Evolutionary conservation across 306 rosid species (phyloP), one percentile per base, ranked within the genome.

Genomic region (Albizia julibrissin): DNA sequence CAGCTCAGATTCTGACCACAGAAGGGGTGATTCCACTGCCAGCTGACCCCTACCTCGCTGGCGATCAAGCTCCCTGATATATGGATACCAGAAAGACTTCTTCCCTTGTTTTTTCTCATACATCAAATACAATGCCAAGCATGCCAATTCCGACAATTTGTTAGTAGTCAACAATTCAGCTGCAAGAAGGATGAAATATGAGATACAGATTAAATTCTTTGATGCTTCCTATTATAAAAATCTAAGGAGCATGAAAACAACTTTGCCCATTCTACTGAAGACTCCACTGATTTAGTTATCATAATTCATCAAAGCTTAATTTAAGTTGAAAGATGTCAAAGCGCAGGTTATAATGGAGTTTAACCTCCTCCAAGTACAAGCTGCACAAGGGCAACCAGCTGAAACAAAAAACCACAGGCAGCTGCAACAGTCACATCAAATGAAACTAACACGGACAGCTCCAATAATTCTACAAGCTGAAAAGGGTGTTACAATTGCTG

Each of bases 81-180:
- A 95, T 39, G 99, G 96, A 79, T 84, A 91, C 98, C 99, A 95
- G 84, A 95, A 91, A 77, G 99, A 95, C 83, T 92, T 95, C 89
- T 92, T 93, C 77, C 99, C 99, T 81, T 95, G 99, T 84, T 95
- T 95, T 91, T 95, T 95, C 92, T 95, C 99, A 71, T 95, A 95
- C 99, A 95, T 95, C 86, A 95, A 84, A 90, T 95, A 95, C 86
- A 95, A 89, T 49, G 99, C 99, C 90, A 95, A 85, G 89, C 99
- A 95, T 22, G 99, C 99, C 92, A 95, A 87, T 88, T 95, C 98
- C 2, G 99, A 95, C 86, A 95, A 87, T 85, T 95, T 93, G 85
- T 92, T 95, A 43, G 99, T 93, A 37, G 99, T 95, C 82, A 95
- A 85, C 74, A 95, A 88, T 88, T 95, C 99, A 67, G 99, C 99